These are phyloP conservation scores for Sphagnum magellanicum DNA, from an alignment of 228 moss, liverwort and hornwort genomes.

Conservation along the genomic window DNA sequence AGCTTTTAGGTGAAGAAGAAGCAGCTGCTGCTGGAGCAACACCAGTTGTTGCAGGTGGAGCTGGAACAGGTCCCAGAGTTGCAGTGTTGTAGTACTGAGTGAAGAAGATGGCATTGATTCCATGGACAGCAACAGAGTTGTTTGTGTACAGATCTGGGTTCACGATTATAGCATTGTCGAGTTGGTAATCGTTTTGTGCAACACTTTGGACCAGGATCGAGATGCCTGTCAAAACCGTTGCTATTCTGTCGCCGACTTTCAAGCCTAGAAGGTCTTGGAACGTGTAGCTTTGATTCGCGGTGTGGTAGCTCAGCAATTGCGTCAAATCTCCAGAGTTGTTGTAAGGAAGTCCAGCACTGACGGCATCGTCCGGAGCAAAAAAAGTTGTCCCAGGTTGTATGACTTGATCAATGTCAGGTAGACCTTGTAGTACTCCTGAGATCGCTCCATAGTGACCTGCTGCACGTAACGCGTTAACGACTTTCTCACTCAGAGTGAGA, in stretches of 20 bases:
- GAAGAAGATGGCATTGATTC: conserved; percentile 56
- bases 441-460: conserved; percentile 55
- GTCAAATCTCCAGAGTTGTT: conserved; percentile 22
- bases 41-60: conserved; percentile 20
- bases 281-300: conserved; percentile 20
- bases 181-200: conserved; percentile 29
- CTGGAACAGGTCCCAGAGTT: conserved; percentile 31
- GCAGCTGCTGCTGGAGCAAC: conserved; percentile 19
- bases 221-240: conserved; percentile 34
- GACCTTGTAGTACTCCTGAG: conserved; percentile 42
- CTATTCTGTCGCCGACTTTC: conserved; percentile 45
- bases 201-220: conserved; percentile 57
- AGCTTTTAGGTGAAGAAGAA: background rate
- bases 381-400: conserved; percentile 36
- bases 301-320: conserved; percentile 27
- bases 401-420: conserved; percentile 6
- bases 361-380: conserved; percentile 49
- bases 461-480: conserved; percentile 36
- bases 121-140: conserved; percentile 64
- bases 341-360: conserved; percentile 25
- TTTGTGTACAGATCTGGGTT: conserved; percentile 64
- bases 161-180: conserved; percentile 57
- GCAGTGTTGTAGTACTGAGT: conserved; percentile 54
- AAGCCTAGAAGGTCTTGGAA: conserved; percentile 39
- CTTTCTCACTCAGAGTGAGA: conserved; percentile 30